phyloP scores from a whole-genome alignment of 1,139 yeast species.

The Lodderomyces theae region DNA sequence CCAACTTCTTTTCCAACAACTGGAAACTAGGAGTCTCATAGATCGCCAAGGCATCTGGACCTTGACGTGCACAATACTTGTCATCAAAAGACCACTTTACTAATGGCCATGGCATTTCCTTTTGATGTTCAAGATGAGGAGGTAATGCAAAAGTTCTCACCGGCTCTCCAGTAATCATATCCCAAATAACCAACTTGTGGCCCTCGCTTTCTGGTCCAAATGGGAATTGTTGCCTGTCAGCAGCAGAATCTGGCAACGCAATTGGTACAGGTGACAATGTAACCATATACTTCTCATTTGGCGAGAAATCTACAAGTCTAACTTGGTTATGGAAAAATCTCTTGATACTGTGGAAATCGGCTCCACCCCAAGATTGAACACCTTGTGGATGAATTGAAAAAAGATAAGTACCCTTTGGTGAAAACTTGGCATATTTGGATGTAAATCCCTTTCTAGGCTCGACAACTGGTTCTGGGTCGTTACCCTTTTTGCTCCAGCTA shows the following conservation, averaged over 20 bases:
- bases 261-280: constrained; percentile 90
- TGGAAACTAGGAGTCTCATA: constrained; percentile 72
- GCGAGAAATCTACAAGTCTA: constrained; percentile 86
- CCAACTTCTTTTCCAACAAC: constrained; percentile 78
- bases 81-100: constrained; percentile 96
- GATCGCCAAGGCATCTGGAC: constrained; percentile 88
- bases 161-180: constrained; percentile 77
- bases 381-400: constrained; percentile 93
- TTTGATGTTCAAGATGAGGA: constrained; percentile 65
- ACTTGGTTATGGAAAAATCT: constrained; percentile 90
- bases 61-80: constrained; percentile 91
- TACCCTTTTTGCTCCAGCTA: constrained; percentile 79
- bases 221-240: constrained; percentile 66
- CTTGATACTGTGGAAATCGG: constrained; percentile 66
- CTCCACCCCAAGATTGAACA: constrained; percentile 95
- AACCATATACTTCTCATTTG: constrained; percentile 85
- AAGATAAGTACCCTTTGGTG: constrained; percentile 90
- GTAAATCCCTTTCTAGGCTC: constrained; percentile 86
- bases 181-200: constrained; percentile 94
- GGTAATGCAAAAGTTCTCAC: constrained; percentile 89
- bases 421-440: constrained; percentile 81
- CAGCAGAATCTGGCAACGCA: constrained; percentile 63
- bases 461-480: constrained; percentile 72
- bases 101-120: constrained; percentile 92
- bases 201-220: constrained; percentile 89